phyloP scores from a whole-genome alignment of 768 basidiomycete species.

The Mycena galericulata region DNA sequence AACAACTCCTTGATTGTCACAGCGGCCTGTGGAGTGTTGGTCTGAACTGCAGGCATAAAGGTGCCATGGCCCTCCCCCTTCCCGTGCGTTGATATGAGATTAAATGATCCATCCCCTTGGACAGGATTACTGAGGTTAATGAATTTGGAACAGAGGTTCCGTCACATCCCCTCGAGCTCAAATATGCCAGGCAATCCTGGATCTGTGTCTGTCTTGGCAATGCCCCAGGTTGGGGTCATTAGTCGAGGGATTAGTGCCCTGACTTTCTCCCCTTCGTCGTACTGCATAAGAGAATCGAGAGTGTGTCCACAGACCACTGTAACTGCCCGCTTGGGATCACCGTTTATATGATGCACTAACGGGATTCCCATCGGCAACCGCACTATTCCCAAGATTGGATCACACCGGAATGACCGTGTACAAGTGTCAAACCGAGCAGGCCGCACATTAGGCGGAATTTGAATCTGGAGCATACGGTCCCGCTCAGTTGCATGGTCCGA shows the following conservation, averaged over 20 bases:
- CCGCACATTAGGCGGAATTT: neutral
- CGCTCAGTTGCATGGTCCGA: neutral
- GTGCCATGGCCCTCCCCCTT: constrained; percentile 29
- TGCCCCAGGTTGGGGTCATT: constrained; percentile 9
- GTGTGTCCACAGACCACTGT: constrained; percentile 25
- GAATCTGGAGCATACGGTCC: constrained; percentile 6
- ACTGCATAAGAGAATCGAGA: neutral
- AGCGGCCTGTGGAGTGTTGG: neutral
- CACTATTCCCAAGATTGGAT: constrained; percentile 30
- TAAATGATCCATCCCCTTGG: constrained; percentile 23
- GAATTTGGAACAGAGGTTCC: constrained; percentile 5
- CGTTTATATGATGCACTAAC: constrained; percentile 12
- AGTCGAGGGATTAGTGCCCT: neutral
- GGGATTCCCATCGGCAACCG: constrained; percentile 21
- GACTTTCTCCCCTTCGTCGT: constrained; percentile 2
- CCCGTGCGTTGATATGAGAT: constrained; percentile 21
- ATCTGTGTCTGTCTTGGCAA: neutral
- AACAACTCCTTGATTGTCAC: neutral
- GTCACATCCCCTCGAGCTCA: neutral
- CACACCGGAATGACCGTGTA: neutral
- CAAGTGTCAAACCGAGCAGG: neutral
- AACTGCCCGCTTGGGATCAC: constrained; percentile 9
- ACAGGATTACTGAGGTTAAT: neutral
- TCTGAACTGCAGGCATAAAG: constrained; percentile 27
- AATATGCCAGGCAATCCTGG: constrained; percentile 6